phyloP scores from a whole-genome alignment of 1,284 basidiomycete genomes.

The Malassezia globosa region DNA sequence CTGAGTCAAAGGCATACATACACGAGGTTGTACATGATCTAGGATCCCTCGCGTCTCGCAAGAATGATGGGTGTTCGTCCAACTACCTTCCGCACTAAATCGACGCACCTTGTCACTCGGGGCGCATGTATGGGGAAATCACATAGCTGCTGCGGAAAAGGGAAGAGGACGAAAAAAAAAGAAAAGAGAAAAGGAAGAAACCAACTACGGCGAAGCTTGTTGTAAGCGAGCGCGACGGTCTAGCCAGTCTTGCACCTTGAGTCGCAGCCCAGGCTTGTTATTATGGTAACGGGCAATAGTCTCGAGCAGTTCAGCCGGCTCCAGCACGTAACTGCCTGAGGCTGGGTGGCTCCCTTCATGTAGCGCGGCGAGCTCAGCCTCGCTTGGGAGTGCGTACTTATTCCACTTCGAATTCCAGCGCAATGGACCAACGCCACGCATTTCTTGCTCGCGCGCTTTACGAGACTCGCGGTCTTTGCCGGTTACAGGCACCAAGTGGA shows the following conservation, averaged over 20 bases:
- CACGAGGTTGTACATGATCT: no score
- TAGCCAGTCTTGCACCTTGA: conserved; percentile 32
- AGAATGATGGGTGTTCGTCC: no score
- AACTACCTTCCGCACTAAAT: no score
- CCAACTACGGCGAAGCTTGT: neutral
- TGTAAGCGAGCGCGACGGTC: conserved; percentile 1
- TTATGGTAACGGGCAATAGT: conserved; percentile 25
- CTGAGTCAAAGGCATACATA: no score
- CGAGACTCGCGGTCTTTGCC: conserved; percentile 16
- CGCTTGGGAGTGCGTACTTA: conserved; percentile 34
- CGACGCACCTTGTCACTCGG: no score
- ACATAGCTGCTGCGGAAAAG: neutral
- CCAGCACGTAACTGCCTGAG: conserved; percentile 24
- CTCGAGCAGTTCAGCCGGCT: conserved; percentile 24
- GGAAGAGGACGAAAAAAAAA: no score
- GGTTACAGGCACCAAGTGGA: conserved; percentile 18
- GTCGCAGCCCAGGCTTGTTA: conserved; percentile 23
- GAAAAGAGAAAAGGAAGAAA: no score
- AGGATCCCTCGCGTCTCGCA: no score
- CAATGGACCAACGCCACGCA: conserved; percentile 32
- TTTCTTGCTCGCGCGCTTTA: conserved; percentile 22
- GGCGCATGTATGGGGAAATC: no score
- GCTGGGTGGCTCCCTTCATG: conserved; percentile 36
- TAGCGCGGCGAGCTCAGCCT: conserved; percentile 40
- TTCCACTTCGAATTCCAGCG: conserved; percentile 37